Evolutionary conservation across 2,329 filamentous ascomycete genomes (phyloP).

Genomic region (Uncinocarpus reesii): DNA sequence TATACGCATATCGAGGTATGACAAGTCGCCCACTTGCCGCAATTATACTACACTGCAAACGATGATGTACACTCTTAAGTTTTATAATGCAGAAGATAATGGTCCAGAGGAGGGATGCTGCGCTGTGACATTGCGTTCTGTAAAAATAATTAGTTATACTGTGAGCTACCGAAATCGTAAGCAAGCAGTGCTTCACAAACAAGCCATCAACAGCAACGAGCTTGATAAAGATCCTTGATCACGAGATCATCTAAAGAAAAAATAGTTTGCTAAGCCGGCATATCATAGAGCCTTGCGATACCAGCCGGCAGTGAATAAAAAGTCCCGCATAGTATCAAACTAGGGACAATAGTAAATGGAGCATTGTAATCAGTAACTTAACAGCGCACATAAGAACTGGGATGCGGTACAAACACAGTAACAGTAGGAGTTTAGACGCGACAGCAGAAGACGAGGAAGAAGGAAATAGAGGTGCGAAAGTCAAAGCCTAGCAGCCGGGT

Average conservation of each 20-base stretch:
- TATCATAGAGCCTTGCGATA: not conserved
- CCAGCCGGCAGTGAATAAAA: not conserved
- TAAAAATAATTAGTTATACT: not conserved
- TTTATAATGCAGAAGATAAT: too few relatives aligned
- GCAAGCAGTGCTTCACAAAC: not conserved
- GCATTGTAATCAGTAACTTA: not conserved
- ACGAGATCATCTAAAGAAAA: not conserved
- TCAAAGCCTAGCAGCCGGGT: not conserved
- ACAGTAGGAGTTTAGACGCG: not conserved
- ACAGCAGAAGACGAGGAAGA: not conserved
- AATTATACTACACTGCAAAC: not conserved
- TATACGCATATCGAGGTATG: too few relatives aligned
- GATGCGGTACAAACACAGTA: not conserved
- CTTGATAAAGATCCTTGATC: not conserved
- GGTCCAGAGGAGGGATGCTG: not conserved
- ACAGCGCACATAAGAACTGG: not conserved
- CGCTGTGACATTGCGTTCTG: not conserved
- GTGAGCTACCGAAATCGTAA: not conserved
- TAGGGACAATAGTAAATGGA: too few relatives aligned
- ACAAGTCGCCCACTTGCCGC: too few relatives aligned
- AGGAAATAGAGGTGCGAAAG: not conserved
- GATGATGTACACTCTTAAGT: not conserved
- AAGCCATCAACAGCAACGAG: not conserved
- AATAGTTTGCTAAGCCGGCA: too few relatives aligned
- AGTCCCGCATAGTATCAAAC: not conserved